phyloP scores from a whole-genome alignment of 192 early-diverging fungal species.

The Coemansia aciculifera region DNA sequence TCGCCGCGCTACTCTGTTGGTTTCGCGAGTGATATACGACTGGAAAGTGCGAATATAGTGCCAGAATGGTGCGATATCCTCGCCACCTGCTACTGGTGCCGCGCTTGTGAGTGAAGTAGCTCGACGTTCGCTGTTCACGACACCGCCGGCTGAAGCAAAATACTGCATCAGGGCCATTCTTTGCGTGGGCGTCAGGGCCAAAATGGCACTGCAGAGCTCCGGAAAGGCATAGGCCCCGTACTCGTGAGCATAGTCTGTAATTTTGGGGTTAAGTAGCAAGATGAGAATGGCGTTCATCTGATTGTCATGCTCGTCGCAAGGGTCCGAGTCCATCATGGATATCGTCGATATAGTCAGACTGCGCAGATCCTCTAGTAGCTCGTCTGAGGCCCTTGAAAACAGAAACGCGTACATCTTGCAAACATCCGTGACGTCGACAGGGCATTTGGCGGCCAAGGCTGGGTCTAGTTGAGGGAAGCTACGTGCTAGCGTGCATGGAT shows the following conservation, averaged over 20 bases:
- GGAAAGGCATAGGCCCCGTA: constrained; percentile 35
- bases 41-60: constrained; percentile 37
- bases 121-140: background rate
- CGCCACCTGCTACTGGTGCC: background rate
- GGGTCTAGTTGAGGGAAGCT: constrained; percentile 46
- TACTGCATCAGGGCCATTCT: constrained; percentile 36
- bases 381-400: constrained; percentile 7
- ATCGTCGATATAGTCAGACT: constrained; percentile 28
- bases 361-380: constrained; percentile 30
- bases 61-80: constrained; percentile 17
- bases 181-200: constrained; percentile 31
- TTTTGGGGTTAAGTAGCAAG: constrained; percentile 40
- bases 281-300: constrained; percentile 49
- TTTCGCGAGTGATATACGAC: constrained; percentile 38
- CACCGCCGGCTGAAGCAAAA: constrained; percentile 21
- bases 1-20: constrained; percentile 22
- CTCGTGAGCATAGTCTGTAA: constrained; percentile 33
- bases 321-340: constrained; percentile 36
- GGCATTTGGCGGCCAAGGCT: constrained; percentile 28
- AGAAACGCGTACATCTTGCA: constrained; percentile 31
- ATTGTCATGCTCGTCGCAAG: constrained; percentile 49
- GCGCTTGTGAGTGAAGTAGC: background rate
- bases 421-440: constrained; percentile 47
- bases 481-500: constrained; percentile 49
- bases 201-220: constrained; percentile 44